phyloP scores from a whole-genome alignment of 495 filamentous ascomycete genomes.

The Talaromyces proteolyticus region DNA sequence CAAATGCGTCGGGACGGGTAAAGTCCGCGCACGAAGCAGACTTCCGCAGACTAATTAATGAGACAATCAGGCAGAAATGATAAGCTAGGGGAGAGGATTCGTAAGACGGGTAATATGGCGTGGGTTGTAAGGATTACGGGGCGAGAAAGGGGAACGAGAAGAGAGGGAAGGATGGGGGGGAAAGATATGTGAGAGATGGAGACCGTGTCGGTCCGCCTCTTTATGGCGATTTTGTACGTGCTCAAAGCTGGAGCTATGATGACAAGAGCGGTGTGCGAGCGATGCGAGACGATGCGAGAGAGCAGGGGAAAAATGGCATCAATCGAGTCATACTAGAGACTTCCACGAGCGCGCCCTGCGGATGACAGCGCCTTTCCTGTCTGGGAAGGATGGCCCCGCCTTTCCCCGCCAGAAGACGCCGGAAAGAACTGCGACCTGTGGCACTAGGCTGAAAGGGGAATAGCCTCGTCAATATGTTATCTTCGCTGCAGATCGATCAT shows the following conservation, averaged over 20 bases:
- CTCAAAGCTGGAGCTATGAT: not conserved
- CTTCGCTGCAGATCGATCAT: too few species aligned
- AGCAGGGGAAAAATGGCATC: too few species aligned
- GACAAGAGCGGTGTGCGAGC: not conserved
- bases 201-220: not conserved
- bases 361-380: slow-evolving; percentile 1
- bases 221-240: not conserved
- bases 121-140: not conserved
- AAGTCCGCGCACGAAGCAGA: not conserved
- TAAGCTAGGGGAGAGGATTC: not conserved
- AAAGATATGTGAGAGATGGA: not conserved
- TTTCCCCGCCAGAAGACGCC: not conserved
- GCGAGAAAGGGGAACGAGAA: not conserved
- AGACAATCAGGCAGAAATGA: not conserved
- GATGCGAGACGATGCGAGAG: not conserved
- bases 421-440: too few species aligned
- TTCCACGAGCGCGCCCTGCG: slow-evolving; percentile 1
- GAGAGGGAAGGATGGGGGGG: not conserved
- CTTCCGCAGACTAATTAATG: not conserved
- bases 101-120: too few species aligned
- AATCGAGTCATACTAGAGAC: not conserved
- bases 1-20: not conserved
- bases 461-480: too few species aligned
- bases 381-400: not conserved
- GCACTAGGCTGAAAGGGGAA: not conserved